Conservation (phyloP, 331 rosid genomes). For the Malus hybrid region DNA sequence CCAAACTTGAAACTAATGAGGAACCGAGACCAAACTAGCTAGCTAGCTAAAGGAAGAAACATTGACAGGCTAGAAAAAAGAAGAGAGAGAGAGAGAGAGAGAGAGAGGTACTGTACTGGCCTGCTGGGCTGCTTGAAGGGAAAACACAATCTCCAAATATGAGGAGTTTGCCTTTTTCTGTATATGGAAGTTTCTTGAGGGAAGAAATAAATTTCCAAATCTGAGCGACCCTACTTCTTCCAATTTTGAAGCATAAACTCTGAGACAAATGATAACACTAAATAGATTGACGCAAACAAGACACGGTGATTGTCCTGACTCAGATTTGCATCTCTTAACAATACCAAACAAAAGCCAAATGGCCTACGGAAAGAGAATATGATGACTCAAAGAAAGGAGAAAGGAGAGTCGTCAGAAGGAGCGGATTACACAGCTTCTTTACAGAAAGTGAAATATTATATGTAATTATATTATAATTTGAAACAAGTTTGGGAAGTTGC, state of each 20-base stretch:
- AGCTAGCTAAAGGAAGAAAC: not conserved
- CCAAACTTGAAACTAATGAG: not conserved
- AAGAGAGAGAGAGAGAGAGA: not conserved
- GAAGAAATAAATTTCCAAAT: constrained; percentile 41
- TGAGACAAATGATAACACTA: constrained; percentile 30
- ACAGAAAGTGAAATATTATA: not conserved
- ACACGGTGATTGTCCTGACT: constrained; percentile 59
- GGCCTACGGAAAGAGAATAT: constrained; percentile 33
- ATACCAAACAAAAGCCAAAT: constrained; percentile 49
- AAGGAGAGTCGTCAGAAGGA: not conserved
- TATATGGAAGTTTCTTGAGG: constrained; percentile 65
- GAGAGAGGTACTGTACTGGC: not conserved
- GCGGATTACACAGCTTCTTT: constrained; percentile 2
- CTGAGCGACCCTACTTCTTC: constrained; percentile 31
- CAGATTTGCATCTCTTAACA: constrained; percentile 57
- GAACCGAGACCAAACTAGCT: not conserved
- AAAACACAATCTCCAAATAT: constrained; percentile 32
- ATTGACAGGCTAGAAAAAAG: not conserved
- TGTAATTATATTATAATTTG: not conserved
- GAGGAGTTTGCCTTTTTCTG: constrained; percentile 34
- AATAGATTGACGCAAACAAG: constrained; percentile 64
- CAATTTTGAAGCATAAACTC: constrained; percentile 22
- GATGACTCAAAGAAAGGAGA: constrained; percentile 36
- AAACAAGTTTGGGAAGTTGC: not conserved
- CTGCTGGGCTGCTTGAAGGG: constrained; percentile 56